Evolutionary conservation across 495 filamentous ascomycete genomes (phyloP).

Genomic region (Podospora pseudopauciseta): DNA sequence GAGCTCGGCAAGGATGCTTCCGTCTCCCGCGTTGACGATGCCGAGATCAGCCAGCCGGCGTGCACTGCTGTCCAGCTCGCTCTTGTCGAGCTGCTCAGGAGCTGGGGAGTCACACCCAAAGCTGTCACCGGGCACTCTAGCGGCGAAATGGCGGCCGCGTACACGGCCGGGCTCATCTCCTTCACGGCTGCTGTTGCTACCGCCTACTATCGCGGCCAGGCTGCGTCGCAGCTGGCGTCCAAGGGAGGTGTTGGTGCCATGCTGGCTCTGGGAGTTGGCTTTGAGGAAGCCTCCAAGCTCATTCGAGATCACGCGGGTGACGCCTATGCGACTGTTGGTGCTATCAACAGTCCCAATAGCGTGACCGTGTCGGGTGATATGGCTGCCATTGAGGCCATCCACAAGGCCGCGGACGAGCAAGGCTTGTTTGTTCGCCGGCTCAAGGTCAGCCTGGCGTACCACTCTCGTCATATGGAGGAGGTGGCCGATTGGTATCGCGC

Average conservation of each 20-base stretch:
- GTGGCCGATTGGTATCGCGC: conserved; percentile 37
- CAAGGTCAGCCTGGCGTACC: conserved; percentile 40
- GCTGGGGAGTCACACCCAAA: conserved; percentile 44
- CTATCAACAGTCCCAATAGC: conserved; percentile 47
- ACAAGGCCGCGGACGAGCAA: conserved; percentile 26
- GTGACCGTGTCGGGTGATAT: conserved; percentile 45
- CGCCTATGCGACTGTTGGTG: conserved; percentile 33
- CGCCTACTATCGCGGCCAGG: conserved; percentile 40
- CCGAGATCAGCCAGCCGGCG: conserved; percentile 32
- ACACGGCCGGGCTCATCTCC: conserved; percentile 35
- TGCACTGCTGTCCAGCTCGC: conserved; percentile 50
- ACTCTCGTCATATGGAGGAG: conserved; percentile 42
- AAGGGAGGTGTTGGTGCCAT: conserved; percentile 33
- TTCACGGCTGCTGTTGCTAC: conserved; percentile 45
- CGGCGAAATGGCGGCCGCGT: conserved; percentile 54
- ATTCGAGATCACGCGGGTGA: conserved; percentile 33
- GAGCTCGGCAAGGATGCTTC: conserved; percentile 6
- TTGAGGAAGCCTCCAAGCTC: conserved; percentile 36
- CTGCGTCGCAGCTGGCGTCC: conserved; percentile 20
- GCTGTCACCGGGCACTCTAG: conserved; percentile 55
- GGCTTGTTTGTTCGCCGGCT: conserved; percentile 38
- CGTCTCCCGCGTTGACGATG: conserved; percentile 11
- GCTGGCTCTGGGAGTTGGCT: conserved; percentile 37
- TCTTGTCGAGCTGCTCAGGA: conserved; percentile 45
- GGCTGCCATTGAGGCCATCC: conserved; percentile 33